A percentile compares a stretch with the other conserved stretches of the same genome.
phyloP scores from a whole-genome alignment of 176 grass and related monocot genomes.

The Musa itinerans region DNA sequence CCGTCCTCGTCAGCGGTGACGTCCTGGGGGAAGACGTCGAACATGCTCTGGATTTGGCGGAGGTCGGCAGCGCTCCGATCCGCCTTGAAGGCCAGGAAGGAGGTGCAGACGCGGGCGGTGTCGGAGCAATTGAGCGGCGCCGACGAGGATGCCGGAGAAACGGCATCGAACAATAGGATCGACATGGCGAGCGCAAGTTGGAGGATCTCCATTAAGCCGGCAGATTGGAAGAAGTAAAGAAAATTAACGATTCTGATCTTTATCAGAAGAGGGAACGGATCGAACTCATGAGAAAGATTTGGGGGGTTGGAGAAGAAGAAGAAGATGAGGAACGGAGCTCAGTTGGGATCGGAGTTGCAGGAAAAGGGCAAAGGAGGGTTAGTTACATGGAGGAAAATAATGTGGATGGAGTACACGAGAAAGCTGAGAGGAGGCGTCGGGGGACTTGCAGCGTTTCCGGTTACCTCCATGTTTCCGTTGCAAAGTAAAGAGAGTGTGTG shows the following conservation, averaged over 20 bases:
- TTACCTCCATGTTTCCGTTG: background rate
- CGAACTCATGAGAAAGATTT: background rate
- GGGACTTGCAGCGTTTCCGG: background rate
- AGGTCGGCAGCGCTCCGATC: constrained; percentile 13
- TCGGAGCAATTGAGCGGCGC: constrained; percentile 77
- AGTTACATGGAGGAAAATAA: background rate
- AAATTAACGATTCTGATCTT: background rate
- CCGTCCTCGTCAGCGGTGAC: constrained; percentile 59
- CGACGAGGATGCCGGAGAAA: constrained; percentile 28
- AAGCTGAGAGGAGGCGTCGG: background rate
- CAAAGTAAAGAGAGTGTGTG: no score
- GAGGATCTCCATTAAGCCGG: background rate
- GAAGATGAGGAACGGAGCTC: background rate
- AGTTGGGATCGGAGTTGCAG: background rate
- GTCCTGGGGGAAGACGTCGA: constrained; percentile 65
- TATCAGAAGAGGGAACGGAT: background rate
- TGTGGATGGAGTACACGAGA: background rate
- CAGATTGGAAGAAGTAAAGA: background rate
- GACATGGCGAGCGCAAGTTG: constrained; percentile 14
- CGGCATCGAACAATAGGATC: background rate
- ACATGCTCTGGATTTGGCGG: constrained; percentile 66
- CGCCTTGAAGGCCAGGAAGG: constrained; percentile 69
- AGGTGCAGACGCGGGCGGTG: constrained; percentile 72
- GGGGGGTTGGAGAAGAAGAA: background rate
- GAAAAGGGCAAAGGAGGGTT: background rate